A percentile compares a stretch with the other conserved stretches of the same genome.
phyloP scores from a whole-genome alignment of 2,329 filamentous ascomycete genomes.

The Myriosclerotinia duriaeana region DNA sequence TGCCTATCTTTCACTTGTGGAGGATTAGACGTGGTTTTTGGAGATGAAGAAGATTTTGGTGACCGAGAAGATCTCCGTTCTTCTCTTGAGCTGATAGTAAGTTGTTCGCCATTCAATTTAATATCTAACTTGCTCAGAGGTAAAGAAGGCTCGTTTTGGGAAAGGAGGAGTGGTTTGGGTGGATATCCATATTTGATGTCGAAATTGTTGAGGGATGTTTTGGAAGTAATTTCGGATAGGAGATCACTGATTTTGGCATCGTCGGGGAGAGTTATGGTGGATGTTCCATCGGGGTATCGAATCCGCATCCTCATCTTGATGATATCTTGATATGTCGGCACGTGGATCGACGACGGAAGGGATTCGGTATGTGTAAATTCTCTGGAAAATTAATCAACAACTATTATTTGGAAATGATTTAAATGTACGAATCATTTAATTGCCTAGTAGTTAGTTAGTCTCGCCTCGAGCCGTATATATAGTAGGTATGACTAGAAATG shows the following conservation, averaged over 20 bases:
- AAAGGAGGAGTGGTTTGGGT: conserved; percentile 65
- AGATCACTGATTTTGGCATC: conserved; percentile 64
- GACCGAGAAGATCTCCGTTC: background rate
- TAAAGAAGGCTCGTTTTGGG: conserved; percentile 47
- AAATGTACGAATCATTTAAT: background rate
- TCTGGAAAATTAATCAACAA: background rate
- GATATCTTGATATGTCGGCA: conserved; percentile 19
- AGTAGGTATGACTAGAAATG: background rate
- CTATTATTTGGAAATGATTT: no score
- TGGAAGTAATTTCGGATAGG: conserved; percentile 58
- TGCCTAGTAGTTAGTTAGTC: background rate
- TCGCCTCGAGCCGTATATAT: background rate
- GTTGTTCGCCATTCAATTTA: conserved; percentile 65
- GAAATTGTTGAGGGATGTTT: conserved; percentile 65
- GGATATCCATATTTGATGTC: conserved; percentile 85
- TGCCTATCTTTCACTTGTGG: conserved; percentile 12
- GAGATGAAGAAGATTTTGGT: background rate
- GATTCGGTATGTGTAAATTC: background rate
- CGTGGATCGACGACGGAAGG: background rate
- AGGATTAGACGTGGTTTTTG: background rate
- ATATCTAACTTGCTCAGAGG: conserved; percentile 56
- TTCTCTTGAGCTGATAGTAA: conserved; percentile 51
- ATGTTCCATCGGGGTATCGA: conserved; percentile 70
- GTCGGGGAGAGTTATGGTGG: conserved; percentile 67
- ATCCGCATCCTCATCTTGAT: conserved; percentile 69